Evolutionary conservation across 1,284 basidiomycete species (phyloP), one percentile per base, ranked within the genome.

Genomic region (Moniliella sp.): DNA sequence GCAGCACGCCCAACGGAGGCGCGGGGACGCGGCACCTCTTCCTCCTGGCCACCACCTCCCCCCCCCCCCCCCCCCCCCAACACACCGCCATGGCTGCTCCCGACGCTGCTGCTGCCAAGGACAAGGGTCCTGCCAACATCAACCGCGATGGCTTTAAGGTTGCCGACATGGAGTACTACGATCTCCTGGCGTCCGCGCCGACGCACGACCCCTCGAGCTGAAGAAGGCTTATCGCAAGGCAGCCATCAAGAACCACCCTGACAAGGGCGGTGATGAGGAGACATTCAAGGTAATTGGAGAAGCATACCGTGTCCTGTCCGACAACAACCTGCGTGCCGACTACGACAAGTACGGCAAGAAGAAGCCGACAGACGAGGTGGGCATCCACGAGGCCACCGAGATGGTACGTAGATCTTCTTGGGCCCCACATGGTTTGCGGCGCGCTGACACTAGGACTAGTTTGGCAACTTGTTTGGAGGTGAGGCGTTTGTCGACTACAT

Each of bases 181-280:
- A 57, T 32, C 48, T 59, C n/a, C 50, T 59, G 42, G 45, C 29
- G 58, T 61, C 30, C 40, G 48, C 26, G 58, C 51, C n/a, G 43
- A 52, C 18, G 48, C 45, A 7, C 43, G 49, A 11, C 79, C 81
- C 45, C 74, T 73, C 3, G 73, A 77, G 37, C 64, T 93, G 47
- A 97, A 94, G 68, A 93, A 86, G 66, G 83, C 81, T 1, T 94
- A 94, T 64, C 69, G 88, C 43, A 91, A 80, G 62, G 75, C 78
- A 42, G 86, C 88, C 14, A 86, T 94, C 69, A 79, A 80, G 69
- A 82, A 82, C 37, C 49, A 67, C 57, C 45, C 51, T 4, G 57
- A 60, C 43, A 58, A 58, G 40, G 55, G 55, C 13, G 55, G 55
- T 27, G 55, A 58, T 31, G 55, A 58, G 23, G 55, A 58, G 35